Conservation (phyloP, 2,329 filamentous ascomycete genomes). For the Eutypa lata region DNA sequence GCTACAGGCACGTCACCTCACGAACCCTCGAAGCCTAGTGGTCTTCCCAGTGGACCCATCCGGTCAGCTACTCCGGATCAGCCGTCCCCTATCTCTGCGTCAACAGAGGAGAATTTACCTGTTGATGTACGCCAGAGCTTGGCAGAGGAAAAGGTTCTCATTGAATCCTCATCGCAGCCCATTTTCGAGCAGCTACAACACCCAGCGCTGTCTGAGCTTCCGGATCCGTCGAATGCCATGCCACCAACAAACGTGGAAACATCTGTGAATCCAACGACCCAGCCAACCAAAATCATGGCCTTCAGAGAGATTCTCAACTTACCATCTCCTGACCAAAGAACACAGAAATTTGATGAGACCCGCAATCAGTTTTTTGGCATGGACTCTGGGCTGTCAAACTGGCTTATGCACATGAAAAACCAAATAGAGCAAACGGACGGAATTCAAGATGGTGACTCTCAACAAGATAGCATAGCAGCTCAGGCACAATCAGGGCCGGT, state of each 20-base stretch:
- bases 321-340: constrained; percentile 62
- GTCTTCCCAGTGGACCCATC: background rate
- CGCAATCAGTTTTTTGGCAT: constrained; percentile 67
- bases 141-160: constrained; percentile 30
- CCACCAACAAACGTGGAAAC: constrained; percentile 15
- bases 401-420: constrained; percentile 46
- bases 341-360: constrained; percentile 70
- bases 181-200: constrained; percentile 30
- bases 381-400: constrained; percentile 69
- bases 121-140: constrained; percentile 15
- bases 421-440: constrained; percentile 46
- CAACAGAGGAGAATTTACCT: constrained; percentile 25
- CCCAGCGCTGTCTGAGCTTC: constrained; percentile 21
- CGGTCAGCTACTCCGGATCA: constrained; percentile 31
- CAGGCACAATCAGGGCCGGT: constrained; percentile 10
- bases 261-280: constrained; percentile 6
- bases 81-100: constrained; percentile 41
- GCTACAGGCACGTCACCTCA: constrained; percentile 25
- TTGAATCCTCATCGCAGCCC: constrained; percentile 31
- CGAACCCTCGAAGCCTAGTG: constrained; percentile 20
- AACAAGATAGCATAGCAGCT: constrained; percentile 3
- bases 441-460: constrained; percentile 6
- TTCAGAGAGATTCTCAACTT: constrained; percentile 79
- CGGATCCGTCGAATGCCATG: background rate
- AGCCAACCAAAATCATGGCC: constrained; percentile 42